These are phyloP conservation scores for Sarocladiaceae sp. DNA, from an alignment of 2,329 filamentous ascomycete species.

Conservation along the genomic window DNA sequence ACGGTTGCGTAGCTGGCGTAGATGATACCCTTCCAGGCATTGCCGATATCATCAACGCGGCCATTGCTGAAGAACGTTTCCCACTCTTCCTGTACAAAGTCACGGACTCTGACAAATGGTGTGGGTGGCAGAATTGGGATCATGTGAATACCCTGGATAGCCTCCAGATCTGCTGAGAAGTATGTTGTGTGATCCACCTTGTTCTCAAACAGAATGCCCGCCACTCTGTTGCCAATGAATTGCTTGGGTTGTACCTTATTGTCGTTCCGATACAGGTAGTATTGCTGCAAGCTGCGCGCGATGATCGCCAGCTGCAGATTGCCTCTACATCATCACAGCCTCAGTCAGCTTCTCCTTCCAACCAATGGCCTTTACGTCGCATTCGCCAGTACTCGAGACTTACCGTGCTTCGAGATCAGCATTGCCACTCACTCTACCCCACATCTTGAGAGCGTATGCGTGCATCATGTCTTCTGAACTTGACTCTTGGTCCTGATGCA, in stretches of 20 bases:
- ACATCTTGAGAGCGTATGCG: conserved; percentile 87
- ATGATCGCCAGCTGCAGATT: conserved; percentile 83
- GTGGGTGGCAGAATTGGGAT: conserved; percentile 68
- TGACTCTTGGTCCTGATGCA: conserved; percentile 65
- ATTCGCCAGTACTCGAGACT: conserved; percentile 14
- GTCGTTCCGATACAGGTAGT: conserved; percentile 73
- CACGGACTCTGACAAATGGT: conserved; percentile 58
- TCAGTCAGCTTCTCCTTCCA: conserved; percentile 8
- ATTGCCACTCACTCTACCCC: conserved; percentile 78
- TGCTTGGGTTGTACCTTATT: conserved; percentile 68
- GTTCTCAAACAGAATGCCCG: conserved; percentile 81
- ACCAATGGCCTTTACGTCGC: conserved; percentile 3
- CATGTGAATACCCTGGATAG: conserved; percentile 79
- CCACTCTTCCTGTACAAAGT: conserved; percentile 83
- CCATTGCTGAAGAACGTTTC: conserved; percentile 68
- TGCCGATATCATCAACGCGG: conserved; percentile 59
- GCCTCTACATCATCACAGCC: conserved; percentile 38
- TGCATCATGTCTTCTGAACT: conserved; percentile 88
- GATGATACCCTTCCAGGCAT: conserved; percentile 83
- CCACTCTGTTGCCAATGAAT: conserved; percentile 77
- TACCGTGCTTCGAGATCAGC: conserved; percentile 70
- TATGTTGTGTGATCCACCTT: conserved; percentile 92
- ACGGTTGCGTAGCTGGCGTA: conserved; percentile 78
- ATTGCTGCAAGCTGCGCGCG: conserved; percentile 66
- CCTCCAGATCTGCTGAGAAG: conserved; percentile 71